Percentiles rank a stretch among this genome's conserved stretches.
Conservation (phyloP, 192 early-diverging fungal genomes). For the Coemansia sp. region DNA sequence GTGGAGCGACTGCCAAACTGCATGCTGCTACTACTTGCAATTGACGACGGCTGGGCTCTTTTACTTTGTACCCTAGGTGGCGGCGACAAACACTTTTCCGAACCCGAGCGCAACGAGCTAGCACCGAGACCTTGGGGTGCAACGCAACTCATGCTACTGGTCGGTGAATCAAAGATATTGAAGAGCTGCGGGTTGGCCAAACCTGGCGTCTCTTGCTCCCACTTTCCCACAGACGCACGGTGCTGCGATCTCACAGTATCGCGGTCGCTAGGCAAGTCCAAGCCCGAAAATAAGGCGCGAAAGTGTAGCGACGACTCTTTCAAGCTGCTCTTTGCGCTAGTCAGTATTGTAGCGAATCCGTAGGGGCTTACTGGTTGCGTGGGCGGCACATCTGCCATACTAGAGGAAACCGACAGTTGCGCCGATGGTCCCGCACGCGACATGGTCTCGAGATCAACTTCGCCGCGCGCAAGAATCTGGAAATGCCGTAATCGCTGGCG, state of each 20-base stretch:
- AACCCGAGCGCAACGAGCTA: not conserved
- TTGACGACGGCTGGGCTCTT: not conserved
- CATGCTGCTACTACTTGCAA: constrained; percentile 10
- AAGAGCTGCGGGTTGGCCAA: constrained; percentile 24
- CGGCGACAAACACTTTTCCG: not conserved
- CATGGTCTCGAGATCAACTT: constrained; percentile 27
- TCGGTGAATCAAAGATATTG: constrained; percentile 16
- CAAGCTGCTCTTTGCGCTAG: constrained; percentile 29
- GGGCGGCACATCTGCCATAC: not conserved
- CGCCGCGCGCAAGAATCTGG: constrained; percentile 29
- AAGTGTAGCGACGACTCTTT: constrained; percentile 36
- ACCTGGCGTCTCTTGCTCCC: constrained; percentile 17
- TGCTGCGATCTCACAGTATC: constrained; percentile 16
- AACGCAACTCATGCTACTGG: constrained; percentile 7
- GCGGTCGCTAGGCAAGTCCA: constrained; percentile 6
- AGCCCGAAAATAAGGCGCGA: constrained; percentile 35
- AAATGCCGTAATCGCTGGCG: constrained; percentile 34
- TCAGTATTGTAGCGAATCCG: constrained; percentile 14
- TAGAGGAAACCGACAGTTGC: not conserved
- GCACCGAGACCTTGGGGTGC: not conserved
- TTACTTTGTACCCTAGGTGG: not conserved
- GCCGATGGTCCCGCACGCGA: constrained; percentile 5
- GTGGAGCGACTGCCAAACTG: constrained; percentile 18
- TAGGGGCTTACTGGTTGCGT: not conserved
- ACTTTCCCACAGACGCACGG: constrained; percentile 10